Evolutionary conservation across 2,329 filamentous ascomycete species (phyloP).

Genomic region (Arthrocladium fulminans): DNA sequence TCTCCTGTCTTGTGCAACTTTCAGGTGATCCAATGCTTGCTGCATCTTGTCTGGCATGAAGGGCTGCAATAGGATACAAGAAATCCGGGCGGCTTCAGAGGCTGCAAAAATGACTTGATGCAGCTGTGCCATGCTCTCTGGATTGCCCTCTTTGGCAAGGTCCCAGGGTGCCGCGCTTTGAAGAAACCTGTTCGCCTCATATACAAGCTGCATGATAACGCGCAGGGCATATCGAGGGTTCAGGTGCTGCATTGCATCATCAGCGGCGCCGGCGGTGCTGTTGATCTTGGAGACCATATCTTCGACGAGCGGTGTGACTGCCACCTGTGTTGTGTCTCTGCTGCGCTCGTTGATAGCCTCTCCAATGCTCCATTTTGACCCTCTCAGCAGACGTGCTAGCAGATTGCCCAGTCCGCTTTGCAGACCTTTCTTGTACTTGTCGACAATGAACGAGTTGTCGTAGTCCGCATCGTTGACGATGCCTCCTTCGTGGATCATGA

Average conservation of each 20-base stretch:
- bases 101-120: slow-evolving; percentile 55
- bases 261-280: slow-evolving; percentile 32
- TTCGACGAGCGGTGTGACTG: slow-evolving; percentile 20
- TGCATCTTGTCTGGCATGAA: slow-evolving; percentile 75
- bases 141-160: slow-evolving; percentile 34
- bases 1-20: slow-evolving; percentile 56
- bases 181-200: slow-evolving; percentile 59
- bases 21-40: slow-evolving; percentile 66
- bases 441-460: slow-evolving; percentile 65
- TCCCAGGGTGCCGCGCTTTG: slow-evolving; percentile 61
- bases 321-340: slow-evolving; percentile 28
- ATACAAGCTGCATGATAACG: slow-evolving; percentile 49
- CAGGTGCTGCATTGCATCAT: slow-evolving; percentile 52
- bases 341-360: slow-evolving; percentile 44
- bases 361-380: slow-evolving; percentile 60
- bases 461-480: slow-evolving; percentile 75
- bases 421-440: slow-evolving; percentile 70
- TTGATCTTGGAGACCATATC: slow-evolving; percentile 31
- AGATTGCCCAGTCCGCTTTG: slow-evolving; percentile 75
- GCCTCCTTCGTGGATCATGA: slow-evolving; percentile 71
- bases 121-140: slow-evolving; percentile 14
- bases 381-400: slow-evolving; percentile 58
- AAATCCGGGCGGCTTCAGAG: slow-evolving; percentile 68
- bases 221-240: slow-evolving; percentile 59
- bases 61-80: slow-evolving; percentile 77